These are phyloP conservation scores for Martiniozyma abietophila DNA, from an alignment of 805 yeast genomes.

Conservation along the genomic window DNA sequence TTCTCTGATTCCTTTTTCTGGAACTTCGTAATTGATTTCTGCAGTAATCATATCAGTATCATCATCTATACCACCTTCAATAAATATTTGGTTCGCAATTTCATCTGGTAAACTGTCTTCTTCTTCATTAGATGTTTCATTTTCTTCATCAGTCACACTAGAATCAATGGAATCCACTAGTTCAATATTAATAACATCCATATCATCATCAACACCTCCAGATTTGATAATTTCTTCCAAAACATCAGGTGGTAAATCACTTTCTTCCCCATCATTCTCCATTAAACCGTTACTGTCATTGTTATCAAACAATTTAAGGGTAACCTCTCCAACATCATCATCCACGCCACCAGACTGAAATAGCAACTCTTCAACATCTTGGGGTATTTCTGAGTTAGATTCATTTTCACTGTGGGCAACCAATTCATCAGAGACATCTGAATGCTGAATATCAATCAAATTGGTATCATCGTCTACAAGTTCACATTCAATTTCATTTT, in stretches of 20 bases:
- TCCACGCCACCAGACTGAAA: slow-evolving; percentile 5
- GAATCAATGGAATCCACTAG: slow-evolving; percentile 4
- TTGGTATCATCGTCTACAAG: slow-evolving; percentile 3
- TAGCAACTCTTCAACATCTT: slow-evolving; percentile 1
- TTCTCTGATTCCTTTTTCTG: slow-evolving; percentile 4
- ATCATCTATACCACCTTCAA: slow-evolving; percentile 2
- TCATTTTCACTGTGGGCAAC: too few species aligned
- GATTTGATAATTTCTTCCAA: slow-evolving; percentile 2
- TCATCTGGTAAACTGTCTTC: slow-evolving; percentile 8
- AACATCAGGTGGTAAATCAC: slow-evolving; percentile 7
- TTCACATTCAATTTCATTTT: background rate
- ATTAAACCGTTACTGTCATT: background rate
- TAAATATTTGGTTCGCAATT: slow-evolving; percentile 3
- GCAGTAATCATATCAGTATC: slow-evolving; percentile 8
- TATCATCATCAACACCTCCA: slow-evolving; percentile 7
- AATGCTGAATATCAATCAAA: too few species aligned
- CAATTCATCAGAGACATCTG: too few species aligned
- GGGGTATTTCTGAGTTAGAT: slow-evolving; percentile 7
- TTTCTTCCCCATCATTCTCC: background rate
- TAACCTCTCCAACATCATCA: slow-evolving; percentile 3
- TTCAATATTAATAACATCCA: slow-evolving; percentile 11
- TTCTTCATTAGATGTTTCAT: slow-evolving; percentile 4
- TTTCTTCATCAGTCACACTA: slow-evolving; percentile 5
- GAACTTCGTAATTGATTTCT: slow-evolving; percentile 7
- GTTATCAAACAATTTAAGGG: background rate